Percentiles rank a stretch among this genome's conserved stretches.
Evolutionary conservation across 352 stramenopile genomes (phyloP).

Genomic region (Phytopythium helicoides): DNA sequence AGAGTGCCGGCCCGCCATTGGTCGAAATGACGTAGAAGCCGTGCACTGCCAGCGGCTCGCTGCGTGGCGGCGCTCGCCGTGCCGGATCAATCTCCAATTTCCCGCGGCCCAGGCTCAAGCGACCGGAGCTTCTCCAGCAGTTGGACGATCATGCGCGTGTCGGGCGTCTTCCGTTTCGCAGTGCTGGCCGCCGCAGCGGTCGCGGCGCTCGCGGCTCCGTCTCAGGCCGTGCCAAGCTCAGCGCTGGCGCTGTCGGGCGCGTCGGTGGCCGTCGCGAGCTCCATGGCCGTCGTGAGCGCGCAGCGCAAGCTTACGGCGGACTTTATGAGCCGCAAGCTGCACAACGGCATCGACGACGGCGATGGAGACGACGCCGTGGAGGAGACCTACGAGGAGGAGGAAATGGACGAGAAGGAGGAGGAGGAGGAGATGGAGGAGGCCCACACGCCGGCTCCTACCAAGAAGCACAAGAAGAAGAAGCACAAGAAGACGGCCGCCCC

Average conservation of each 20-base stretch:
- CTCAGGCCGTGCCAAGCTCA: constrained; percentile 8
- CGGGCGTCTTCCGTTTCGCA: constrained; percentile 44
- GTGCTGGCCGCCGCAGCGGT: constrained; percentile 48
- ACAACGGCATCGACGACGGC: constrained; percentile 6
- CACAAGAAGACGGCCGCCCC: constrained; percentile 23
- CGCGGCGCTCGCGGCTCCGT: constrained; percentile 29
- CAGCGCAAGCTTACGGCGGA: constrained; percentile 26
- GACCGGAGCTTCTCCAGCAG: too few species aligned
- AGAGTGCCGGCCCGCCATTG: constrained; percentile 35
- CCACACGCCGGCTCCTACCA: constrained; percentile 18
- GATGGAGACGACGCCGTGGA: too few species aligned
- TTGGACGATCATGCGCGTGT: constrained; percentile 77
- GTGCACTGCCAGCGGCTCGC: too few species aligned
- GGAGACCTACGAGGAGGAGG: constrained; percentile 12
- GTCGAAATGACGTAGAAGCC: constrained; percentile 7
- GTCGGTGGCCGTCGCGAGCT: constrained; percentile 13
- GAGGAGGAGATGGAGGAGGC: constrained; percentile 14
- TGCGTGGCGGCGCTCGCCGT: constrained; percentile 18
- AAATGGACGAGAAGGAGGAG: constrained; percentile 18
- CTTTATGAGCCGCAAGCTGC: constrained; percentile 5
- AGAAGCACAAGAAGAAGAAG: constrained; percentile 55
- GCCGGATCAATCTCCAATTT: constrained; percentile 59
- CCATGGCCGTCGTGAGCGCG: constrained; percentile 24
- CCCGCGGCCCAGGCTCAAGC: constrained; percentile 30
- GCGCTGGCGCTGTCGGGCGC: constrained; percentile 8